Conservation (phyloP, 805 yeast species). For the Candida easanensis region DNA sequence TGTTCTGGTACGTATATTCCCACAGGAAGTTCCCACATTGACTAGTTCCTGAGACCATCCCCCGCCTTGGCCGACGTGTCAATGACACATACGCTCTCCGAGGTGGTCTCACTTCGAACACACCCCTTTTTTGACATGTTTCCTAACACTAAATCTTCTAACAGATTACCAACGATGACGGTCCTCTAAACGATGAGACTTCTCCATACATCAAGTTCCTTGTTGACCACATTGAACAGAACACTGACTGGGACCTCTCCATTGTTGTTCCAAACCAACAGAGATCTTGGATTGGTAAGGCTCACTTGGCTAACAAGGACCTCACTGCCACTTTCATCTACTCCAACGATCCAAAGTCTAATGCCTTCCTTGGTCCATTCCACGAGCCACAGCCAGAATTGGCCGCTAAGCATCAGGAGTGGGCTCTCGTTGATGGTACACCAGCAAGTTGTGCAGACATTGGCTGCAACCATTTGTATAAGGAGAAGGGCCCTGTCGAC, state of each 20-base stretch:
- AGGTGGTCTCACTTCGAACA: too few relatives aligned
- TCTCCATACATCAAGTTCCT: conserved; percentile 86
- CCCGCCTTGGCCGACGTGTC: too few relatives aligned
- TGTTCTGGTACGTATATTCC: conserved; percentile 18
- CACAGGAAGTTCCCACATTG: too few relatives aligned
- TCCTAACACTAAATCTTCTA: conserved; percentile 2
- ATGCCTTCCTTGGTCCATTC: conserved; percentile 67
- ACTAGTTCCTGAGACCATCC: too few relatives aligned
- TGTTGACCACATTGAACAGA: conserved; percentile 59
- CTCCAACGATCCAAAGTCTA: conserved; percentile 45
- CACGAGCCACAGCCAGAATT: conserved; percentile 44
- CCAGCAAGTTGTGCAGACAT: conserved; percentile 96
- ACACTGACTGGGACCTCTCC: conserved; percentile 82
- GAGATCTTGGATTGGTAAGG: conserved; percentile 96
- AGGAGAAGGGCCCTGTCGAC: conserved; percentile 62
- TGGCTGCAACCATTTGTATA: conserved; percentile 71
- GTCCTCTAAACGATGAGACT: conserved; percentile 75
- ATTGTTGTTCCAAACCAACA: conserved; percentile 81
- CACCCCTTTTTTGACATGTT: too few relatives aligned
- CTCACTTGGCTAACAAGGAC: conserved; percentile 82
- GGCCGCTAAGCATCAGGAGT: conserved; percentile 53
- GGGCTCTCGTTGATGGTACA: conserved; percentile 88
- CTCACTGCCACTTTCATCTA: conserved; percentile 64
- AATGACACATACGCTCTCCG: too few relatives aligned
- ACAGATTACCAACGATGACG: conserved; percentile 85